Evolutionary conservation across 2,329 filamentous ascomycete genomes (phyloP).

Genomic region (Botrytis galanthina): DNA sequence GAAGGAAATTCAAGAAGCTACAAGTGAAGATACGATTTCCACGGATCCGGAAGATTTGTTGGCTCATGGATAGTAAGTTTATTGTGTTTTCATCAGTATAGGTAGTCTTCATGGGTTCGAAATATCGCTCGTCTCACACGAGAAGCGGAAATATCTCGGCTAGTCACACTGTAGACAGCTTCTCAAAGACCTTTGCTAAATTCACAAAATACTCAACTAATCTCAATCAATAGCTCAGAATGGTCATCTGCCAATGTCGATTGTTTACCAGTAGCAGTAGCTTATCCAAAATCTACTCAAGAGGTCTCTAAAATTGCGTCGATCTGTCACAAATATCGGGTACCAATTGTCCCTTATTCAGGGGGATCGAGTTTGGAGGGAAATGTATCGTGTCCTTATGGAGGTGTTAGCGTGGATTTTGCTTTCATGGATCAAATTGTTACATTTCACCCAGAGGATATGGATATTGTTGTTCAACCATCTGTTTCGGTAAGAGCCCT

Average conservation of each 20-base stretch:
- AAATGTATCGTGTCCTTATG: conserved; percentile 83
- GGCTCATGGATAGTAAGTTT: conserved; percentile 53
- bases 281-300: conserved; percentile 59
- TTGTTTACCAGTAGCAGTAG: conserved; percentile 60
- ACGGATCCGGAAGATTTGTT: conserved; percentile 61
- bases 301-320: conserved; percentile 60
- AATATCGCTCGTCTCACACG: background rate
- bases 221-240: conserved; percentile 45
- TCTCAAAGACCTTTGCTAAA: background rate
- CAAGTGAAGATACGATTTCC: conserved; percentile 56
- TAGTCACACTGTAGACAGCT: background rate
- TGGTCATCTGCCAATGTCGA: conserved; percentile 64
- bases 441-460: conserved; percentile 76
- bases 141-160: background rate
- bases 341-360: conserved; percentile 81
- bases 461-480: conserved; percentile 91
- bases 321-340: conserved; percentile 72
- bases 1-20: conserved; percentile 52
- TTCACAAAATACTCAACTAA: background rate
- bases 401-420: conserved; percentile 88
- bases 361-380: conserved; percentile 85
- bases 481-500: conserved; percentile 56
- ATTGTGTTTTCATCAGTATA: background rate
- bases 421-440: conserved; percentile 81
- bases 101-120: background rate